Percentiles rank a stretch among this genome's conserved stretches.
These are phyloP conservation scores for Pyrus communis DNA, from an alignment of 306 rosid species.

Conservation along the genomic window DNA sequence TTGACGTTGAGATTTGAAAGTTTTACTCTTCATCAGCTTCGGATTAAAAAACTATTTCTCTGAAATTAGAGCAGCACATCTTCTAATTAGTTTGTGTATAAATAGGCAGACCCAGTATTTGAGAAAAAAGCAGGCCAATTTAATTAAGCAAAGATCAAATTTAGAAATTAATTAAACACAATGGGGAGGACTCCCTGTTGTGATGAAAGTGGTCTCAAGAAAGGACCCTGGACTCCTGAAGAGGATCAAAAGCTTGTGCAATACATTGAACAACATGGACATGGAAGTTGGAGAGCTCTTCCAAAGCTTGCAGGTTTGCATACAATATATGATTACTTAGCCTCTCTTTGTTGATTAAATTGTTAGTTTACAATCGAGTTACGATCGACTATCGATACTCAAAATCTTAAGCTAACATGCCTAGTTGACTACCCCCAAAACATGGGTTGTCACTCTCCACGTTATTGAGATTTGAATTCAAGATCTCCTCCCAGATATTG, in stretches of 20 bases:
- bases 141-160: not conserved
- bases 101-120: constrained; percentile 1
- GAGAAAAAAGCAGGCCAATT: constrained; percentile 6
- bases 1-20: constrained; percentile 36
- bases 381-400: too few relatives aligned
- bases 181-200: constrained; percentile 74
- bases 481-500: not conserved
- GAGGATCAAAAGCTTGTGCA: constrained; percentile 72
- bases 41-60: not conserved
- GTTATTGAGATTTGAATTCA: not conserved
- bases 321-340: not conserved
- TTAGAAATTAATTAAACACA: not conserved
- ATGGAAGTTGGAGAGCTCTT: constrained; percentile 87
- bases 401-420: not conserved
- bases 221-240: constrained; percentile 89
- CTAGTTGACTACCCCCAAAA: not conserved
- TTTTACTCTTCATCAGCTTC: constrained; percentile 6
- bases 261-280: constrained; percentile 65
- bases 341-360: not conserved
- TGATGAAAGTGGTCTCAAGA: constrained; percentile 72
- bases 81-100: not conserved
- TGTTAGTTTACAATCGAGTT: not conserved
- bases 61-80: not conserved
- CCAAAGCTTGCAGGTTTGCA: constrained; percentile 68
- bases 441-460: not conserved